phyloP scores from a whole-genome alignment of 1,284 basidiomycete genomes.

The Ceratobasidium sp. region DNA sequence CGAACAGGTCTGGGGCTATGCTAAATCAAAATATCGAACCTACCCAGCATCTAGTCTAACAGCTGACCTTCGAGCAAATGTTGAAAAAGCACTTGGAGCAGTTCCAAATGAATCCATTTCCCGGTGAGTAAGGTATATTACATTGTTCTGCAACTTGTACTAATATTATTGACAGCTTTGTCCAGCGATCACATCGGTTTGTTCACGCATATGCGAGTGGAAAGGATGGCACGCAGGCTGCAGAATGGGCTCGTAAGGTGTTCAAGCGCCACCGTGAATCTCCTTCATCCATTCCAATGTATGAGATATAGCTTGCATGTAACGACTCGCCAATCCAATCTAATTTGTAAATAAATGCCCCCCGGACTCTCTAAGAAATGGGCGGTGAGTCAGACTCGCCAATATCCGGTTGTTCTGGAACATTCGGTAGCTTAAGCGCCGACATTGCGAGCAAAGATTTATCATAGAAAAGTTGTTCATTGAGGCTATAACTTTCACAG shows the following conservation, averaged over 20 bases:
- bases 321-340: too few species aligned
- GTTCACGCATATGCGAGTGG: not conserved
- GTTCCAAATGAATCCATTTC: not conserved
- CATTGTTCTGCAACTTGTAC: not conserved
- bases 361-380: too few species aligned
- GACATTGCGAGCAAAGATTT: too few species aligned
- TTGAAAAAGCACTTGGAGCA: not conserved
- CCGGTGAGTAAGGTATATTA: not conserved
- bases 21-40: conserved; percentile 20
- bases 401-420: too few species aligned
- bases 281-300: too few species aligned
- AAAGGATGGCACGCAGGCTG: not conserved
- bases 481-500: too few species aligned
- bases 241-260: conserved; percentile 10
- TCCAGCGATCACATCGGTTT: not conserved
- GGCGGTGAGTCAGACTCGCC: too few species aligned
- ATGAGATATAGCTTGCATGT: too few species aligned
- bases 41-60: not conserved
- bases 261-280: not conserved
- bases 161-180: not conserved
- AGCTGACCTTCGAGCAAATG: not conserved
- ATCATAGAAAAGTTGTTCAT: too few species aligned
- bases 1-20: conserved; percentile 54
- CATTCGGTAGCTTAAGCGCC: too few species aligned
- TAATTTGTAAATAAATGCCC: too few species aligned